Conservation (phyloP, 2,329 filamentous ascomycete species). For the Byssochlamys sp. region DNA sequence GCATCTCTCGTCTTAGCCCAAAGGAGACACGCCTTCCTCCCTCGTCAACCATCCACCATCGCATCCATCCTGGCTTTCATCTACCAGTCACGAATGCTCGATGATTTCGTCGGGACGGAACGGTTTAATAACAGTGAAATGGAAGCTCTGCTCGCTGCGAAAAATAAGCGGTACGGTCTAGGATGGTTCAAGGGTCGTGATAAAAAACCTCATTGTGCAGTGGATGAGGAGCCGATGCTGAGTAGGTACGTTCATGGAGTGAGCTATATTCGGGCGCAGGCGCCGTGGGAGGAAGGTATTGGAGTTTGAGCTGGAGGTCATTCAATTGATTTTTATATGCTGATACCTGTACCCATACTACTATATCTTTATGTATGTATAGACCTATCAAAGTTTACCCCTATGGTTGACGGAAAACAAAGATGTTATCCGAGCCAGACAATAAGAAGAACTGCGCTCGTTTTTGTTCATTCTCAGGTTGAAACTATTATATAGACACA, state of each 20-base stretch:
- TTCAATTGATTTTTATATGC: neutral
- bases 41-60: slow-evolving; percentile 69
- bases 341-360: neutral
- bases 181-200: slow-evolving; percentile 70
- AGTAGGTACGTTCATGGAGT: slow-evolving; percentile 56
- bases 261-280: slow-evolving; percentile 20
- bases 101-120: slow-evolving; percentile 62
- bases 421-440: neutral
- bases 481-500: neutral
- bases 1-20: slow-evolving; percentile 52
- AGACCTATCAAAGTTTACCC: neutral
- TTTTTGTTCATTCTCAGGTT: neutral
- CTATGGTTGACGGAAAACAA: neutral
- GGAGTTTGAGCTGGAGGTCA: neutral
- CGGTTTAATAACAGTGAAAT: slow-evolving; percentile 53
- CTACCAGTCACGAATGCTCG: slow-evolving; percentile 71
- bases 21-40: slow-evolving; percentile 61
- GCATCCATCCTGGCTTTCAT: slow-evolving; percentile 67
- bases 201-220: slow-evolving; percentile 62
- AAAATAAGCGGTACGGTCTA: slow-evolving; percentile 62
- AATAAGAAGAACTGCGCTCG: neutral
- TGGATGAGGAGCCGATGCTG: slow-evolving; percentile 65
- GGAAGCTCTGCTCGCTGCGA: slow-evolving; percentile 48
- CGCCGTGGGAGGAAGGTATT: slow-evolving; percentile 14
- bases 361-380: neutral